Percentiles rank a stretch among this genome's conserved stretches.
Evolutionary conservation across 345 rosid species (phyloP).

Genomic region (Rubroshorea leprosula): DNA sequence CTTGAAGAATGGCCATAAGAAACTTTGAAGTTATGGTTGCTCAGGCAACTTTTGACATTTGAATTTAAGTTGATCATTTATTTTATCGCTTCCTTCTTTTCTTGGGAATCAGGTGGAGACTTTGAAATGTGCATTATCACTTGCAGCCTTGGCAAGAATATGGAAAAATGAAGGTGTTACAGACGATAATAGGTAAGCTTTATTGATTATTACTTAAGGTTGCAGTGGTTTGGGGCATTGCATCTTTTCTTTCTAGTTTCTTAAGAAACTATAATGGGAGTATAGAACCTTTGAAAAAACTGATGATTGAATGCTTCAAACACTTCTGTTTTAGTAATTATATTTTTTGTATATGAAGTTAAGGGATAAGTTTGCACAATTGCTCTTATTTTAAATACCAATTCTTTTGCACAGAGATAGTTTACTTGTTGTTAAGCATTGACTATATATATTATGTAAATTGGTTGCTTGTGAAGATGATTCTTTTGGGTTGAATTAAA

Average conservation of each 20-base stretch:
- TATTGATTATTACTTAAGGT: background rate
- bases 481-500: background rate
- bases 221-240: background rate
- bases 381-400: background rate
- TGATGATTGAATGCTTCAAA: background rate
- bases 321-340: too few species aligned
- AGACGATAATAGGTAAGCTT: slow-evolving; percentile 76
- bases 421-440: background rate
- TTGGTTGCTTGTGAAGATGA: background rate
- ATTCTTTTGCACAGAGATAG: background rate
- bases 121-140: slow-evolving; percentile 76
- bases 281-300: background rate
- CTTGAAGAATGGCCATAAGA: background rate
- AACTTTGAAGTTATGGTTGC: background rate
- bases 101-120: slow-evolving; percentile 68
- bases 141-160: slow-evolving; percentile 77
- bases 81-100: background rate
- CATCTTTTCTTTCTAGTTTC: slow-evolving; percentile 1
- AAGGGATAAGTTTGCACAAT: too few species aligned
- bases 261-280: background rate
- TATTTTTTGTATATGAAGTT: too few species aligned
- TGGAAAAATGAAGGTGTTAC: slow-evolving; percentile 83
- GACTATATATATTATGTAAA: background rate
- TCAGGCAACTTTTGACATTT: background rate
- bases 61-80: background rate